Evolutionary conservation across 192 early-diverging fungal species (phyloP).

Genomic region (Backusella westeae): DNA sequence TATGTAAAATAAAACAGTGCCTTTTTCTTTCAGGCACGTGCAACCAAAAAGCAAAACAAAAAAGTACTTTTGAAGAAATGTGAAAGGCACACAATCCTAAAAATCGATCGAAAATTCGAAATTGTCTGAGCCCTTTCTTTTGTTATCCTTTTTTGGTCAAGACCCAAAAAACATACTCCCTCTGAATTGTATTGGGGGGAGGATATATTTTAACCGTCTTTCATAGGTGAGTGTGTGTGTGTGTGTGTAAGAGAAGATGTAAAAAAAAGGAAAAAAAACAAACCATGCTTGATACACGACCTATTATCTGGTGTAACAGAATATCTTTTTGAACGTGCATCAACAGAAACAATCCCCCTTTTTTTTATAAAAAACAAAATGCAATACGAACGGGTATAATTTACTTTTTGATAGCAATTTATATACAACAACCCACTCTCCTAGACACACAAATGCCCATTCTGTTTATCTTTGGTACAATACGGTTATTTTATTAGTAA

Average conservation of each 20-base stretch:
- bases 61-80: slow-evolving; percentile 6
- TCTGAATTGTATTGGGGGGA: neutral
- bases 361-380: too few species aligned
- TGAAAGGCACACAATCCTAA: neutral
- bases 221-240: too few species aligned
- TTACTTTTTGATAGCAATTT: too few species aligned
- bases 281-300: neutral
- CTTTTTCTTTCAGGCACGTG: neutral
- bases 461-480: neutral
- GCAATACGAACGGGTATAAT: too few species aligned
- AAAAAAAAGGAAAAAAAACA: neutral
- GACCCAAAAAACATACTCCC: neutral
- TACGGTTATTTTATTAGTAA: neutral
- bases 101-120: slow-evolving; percentile 1
- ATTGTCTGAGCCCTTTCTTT: neutral
- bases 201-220: neutral
- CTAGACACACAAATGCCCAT: neutral
- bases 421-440: neutral
- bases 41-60: neutral
- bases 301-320: neutral
- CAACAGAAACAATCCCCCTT: neutral
- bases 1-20: neutral
- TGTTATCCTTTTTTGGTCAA: neutral
- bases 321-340: neutral
- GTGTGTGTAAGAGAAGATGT: neutral